These are phyloP conservation scores for Nicotiana paniculata DNA, from an alignment of 257 asterid genomes.

Conservation along the genomic window DNA sequence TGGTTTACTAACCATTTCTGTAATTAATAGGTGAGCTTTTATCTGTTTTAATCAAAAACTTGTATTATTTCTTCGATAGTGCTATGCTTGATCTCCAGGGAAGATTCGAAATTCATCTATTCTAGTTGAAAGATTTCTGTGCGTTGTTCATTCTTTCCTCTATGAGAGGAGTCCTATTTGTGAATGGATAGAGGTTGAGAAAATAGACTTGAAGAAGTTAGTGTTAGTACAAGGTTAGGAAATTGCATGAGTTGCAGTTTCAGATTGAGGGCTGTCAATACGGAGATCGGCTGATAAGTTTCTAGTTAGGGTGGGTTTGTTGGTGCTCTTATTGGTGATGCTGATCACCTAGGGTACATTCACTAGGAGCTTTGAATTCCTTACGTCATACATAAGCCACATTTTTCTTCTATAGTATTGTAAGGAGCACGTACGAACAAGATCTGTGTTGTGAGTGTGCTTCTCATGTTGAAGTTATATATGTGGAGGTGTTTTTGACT, in stretches of 20 bases:
- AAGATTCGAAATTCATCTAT: not conserved
- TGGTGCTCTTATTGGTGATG: not conserved
- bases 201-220: not conserved
- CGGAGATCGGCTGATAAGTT: not conserved
- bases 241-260: not conserved
- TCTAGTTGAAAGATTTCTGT: not conserved
- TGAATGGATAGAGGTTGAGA: not conserved
- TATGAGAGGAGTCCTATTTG: not conserved
- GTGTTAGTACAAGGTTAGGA: not conserved
- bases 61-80: not conserved
- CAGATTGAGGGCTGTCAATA: not conserved
- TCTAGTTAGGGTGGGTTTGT: not conserved
- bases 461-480: not conserved
- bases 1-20: slow-evolving; percentile 70
- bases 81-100: not conserved
- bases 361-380: not conserved
- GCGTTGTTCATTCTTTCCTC: not conserved
- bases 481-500: not conserved
- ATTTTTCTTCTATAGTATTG: not conserved
- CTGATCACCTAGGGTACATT: not conserved
- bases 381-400: not conserved
- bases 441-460: not conserved
- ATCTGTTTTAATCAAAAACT: not conserved
- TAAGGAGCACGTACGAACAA: not conserved
- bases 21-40: slow-evolving; percentile 77